phyloP scores from a whole-genome alignment of 208 protist species.

The Eutreptiella sp. region DNA sequence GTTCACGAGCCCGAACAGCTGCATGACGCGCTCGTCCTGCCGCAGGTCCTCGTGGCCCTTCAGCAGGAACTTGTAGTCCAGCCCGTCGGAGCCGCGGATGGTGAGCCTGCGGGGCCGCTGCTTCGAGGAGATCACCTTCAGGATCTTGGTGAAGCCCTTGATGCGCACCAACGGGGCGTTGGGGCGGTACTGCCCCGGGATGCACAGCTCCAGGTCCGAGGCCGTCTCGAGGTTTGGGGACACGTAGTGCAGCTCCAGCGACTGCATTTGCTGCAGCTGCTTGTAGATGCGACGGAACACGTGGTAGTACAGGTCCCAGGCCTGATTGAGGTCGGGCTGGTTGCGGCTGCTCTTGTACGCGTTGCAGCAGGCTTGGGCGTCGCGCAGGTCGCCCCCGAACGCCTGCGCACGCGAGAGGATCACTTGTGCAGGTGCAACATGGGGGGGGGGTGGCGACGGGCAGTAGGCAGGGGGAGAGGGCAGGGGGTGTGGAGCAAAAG shows the following conservation, averaged over 20 bases:
- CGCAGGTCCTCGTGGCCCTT: slow-evolving; percentile 97
- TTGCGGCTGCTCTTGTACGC: slow-evolving; percentile 65
- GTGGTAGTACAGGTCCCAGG: slow-evolving; percentile 90
- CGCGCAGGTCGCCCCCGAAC: slow-evolving; percentile 67
- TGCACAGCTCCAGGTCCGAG: slow-evolving; percentile 87
- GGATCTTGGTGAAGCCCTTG: slow-evolving; percentile 72
- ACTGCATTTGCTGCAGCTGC: slow-evolving; percentile 88
- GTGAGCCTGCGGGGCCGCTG: slow-evolving; percentile 96
- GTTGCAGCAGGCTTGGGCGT: slow-evolving; percentile 58
- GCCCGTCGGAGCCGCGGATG: slow-evolving; percentile 88
- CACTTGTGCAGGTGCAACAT: neutral
- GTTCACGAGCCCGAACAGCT: slow-evolving; percentile 99
- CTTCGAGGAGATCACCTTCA: slow-evolving; percentile 97
- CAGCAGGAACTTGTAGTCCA: slow-evolving; percentile 93
- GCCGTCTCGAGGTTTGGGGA: slow-evolving; percentile 87
- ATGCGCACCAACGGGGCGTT: slow-evolving; percentile 86
- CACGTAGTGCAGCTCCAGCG: slow-evolving; percentile 90
- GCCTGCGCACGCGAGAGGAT: no score
- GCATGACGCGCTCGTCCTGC: slow-evolving; percentile 99
- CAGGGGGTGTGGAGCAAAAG: no score
- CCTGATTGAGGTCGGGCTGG: slow-evolving; percentile 83
- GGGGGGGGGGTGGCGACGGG: neutral
- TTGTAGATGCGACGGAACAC: slow-evolving; percentile 89
- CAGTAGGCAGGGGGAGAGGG: no score
- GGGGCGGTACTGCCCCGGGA: slow-evolving; percentile 94